phyloP scores from a whole-genome alignment of 345 rosid species.

The Pugionium cornutum region DNA sequence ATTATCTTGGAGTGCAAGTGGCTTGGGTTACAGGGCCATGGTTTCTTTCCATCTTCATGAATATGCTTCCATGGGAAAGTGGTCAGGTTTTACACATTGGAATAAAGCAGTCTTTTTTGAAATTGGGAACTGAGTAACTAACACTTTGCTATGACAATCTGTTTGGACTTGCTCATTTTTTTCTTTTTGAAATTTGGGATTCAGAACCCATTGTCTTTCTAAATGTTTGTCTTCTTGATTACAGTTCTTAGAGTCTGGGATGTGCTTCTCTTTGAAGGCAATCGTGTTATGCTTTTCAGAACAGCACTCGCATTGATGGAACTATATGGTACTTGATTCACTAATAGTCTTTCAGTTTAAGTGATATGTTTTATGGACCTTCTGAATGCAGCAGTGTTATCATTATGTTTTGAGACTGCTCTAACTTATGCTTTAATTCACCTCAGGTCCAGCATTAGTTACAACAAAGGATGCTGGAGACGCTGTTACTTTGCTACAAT shows the following conservation, averaged over 20 bases:
- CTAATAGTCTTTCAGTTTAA: constrained; percentile 16
- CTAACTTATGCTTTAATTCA: constrained; percentile 43
- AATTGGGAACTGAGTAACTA: constrained; percentile 21
- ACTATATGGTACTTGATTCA: constrained; percentile 78
- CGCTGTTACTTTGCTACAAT: constrained; percentile 96
- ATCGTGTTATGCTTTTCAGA: constrained; percentile 92
- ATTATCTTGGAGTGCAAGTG: constrained; percentile 97
- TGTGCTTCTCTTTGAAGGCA: constrained; percentile 97
- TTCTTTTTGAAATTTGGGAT: constrained; percentile 15
- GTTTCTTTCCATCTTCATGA: constrained; percentile 99
- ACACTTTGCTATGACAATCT: not conserved
- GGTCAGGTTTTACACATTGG: constrained; percentile 80
- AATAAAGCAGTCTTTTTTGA: constrained; percentile 31
- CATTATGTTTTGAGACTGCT: constrained; percentile 8
- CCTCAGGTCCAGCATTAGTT: constrained; percentile 92
- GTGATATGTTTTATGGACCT: constrained; percentile 24
- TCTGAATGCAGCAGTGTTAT: constrained; percentile 17
- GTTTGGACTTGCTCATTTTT: constrained; percentile 19
- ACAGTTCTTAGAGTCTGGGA: constrained; percentile 99
- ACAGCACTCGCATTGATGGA: constrained; percentile 99
- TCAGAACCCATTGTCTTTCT: constrained; percentile 16
- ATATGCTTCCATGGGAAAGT: constrained; percentile 99
- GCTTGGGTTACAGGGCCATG: constrained; percentile 99
- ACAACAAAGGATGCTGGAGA: constrained; percentile 99
- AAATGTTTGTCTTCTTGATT: constrained; percentile 39